Base-by-base conservation (phyloP, 208 protist species). In the Leishmania tropica region DNA sequence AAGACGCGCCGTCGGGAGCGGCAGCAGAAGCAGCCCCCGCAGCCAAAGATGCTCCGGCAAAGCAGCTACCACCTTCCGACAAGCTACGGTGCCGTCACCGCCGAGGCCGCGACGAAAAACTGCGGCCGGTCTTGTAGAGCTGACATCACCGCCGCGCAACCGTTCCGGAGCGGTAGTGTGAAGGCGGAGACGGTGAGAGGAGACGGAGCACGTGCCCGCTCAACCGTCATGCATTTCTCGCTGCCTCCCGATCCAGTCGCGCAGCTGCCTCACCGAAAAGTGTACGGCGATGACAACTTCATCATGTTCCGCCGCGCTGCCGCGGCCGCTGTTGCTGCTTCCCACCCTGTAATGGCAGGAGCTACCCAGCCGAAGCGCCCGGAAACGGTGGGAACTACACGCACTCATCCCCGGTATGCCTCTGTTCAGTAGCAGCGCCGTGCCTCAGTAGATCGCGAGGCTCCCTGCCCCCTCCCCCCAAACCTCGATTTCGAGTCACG, bases 101-200 rank as follows among this genome's bases (percentile, higher is more conserved):
- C 65, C 7, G 65, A 40, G 17, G 40, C 65, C 40, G 17, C 15
- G 65, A 72, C 31, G 37, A 21, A 72, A 48, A 45, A 15, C 40
- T 1, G 37, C 37, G 15, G 19, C 4, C 65, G 0, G 11, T 11
- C 37, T 64, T 35, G 51, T 47, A 45, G 37, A 21, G 40, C 11
- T n/a, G 70, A 68, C 10, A 35, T 47, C 17, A 17, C 17, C 10
- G 15, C 60, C 19, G 42, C 70, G 70, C 72, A 60, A 3, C 4
- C 4, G n/a, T 78, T 64, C 56, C 72, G 72, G 42, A 72, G 72
- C 4, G 10, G 37, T 51, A 65, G 71, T 40, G 37, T 75, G 35
- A 70, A 82, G 35, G 58, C 71, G 1, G 72, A 70, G 6, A 53
- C 71, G 58, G 21, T 78, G 71, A 31, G 56, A 82, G 28, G 19